phyloP scores from a whole-genome alignment of 305 asterid species.

The Ilex paraguariensis region DNA sequence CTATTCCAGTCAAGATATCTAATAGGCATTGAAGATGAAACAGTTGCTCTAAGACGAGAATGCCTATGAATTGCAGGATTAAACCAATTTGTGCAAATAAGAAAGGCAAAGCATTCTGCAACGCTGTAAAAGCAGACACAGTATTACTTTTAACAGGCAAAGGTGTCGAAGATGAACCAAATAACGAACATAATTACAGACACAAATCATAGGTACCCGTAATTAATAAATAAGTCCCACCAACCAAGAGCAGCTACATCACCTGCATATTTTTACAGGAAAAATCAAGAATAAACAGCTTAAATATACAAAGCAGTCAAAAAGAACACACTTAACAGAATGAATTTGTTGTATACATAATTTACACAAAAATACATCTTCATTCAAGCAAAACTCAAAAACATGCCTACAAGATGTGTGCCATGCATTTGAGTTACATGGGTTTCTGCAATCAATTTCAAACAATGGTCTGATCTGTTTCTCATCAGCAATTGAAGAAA shows the following conservation, averaged over 20 bases:
- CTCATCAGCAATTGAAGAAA: no score
- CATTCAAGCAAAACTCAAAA: no score
- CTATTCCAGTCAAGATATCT: conserved; percentile 51
- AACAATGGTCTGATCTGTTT: no score
- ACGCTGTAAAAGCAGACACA: conserved; percentile 52
- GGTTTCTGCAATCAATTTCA: no score
- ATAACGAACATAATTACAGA: conserved; percentile 4
- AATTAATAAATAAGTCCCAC: conserved; percentile 98
- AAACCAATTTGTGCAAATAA: conserved; percentile 93
- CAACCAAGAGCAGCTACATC: conserved; percentile 97
- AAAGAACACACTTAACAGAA: no score
- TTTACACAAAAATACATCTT: no score
- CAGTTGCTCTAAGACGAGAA: conserved; percentile 32
- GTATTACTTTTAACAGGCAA: conserved; percentile 18
- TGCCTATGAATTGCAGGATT: conserved; percentile 92
- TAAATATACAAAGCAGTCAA: no score
- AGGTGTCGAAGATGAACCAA: conserved; percentile 3
- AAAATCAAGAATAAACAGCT: neutral
- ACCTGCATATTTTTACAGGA: conserved; percentile 44
- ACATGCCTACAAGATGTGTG: no score
- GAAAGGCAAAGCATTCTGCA: conserved; percentile 93
- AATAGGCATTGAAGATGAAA: conserved; percentile 47
- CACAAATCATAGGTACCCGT: conserved; percentile 45
- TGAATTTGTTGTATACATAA: no score
- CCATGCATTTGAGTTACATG: no score